Evolutionary conservation across 1,284 basidiomycete species (phyloP).

Genomic region (Flammula alnicola): DNA sequence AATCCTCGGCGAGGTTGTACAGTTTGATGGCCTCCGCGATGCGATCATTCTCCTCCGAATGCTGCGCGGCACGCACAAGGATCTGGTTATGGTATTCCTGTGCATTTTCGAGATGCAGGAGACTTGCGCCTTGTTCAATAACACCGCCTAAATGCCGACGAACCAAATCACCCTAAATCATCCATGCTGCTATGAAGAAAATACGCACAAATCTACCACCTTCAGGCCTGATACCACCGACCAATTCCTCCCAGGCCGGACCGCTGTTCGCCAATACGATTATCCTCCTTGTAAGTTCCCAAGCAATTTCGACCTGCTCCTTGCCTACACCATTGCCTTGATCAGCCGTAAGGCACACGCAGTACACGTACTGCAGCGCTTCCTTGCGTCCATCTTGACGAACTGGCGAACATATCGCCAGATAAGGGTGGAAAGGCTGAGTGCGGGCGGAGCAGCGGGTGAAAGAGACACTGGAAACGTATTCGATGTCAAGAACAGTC

Average conservation of each 20-base stretch:
- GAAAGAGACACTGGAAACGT: slow-evolving; percentile 63
- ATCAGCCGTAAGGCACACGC: slow-evolving; percentile 83
- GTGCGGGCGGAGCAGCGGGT: slow-evolving; percentile 62
- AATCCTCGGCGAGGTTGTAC: slow-evolving; percentile 94
- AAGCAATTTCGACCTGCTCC: slow-evolving; percentile 84
- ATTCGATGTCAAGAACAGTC: not conserved
- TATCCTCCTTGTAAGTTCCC: slow-evolving; percentile 88
- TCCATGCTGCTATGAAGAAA: not conserved
- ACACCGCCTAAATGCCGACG: slow-evolving; percentile 70
- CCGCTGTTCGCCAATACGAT: slow-evolving; percentile 88
- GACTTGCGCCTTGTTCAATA: slow-evolving; percentile 81
- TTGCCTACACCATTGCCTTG: slow-evolving; percentile 72
- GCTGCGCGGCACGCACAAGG: slow-evolving; percentile 79
- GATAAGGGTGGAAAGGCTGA: slow-evolving; percentile 87
- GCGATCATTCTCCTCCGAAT: slow-evolving; percentile 78
- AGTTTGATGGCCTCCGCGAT: slow-evolving; percentile 93
- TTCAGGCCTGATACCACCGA: slow-evolving; percentile 90
- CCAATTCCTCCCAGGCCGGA: slow-evolving; percentile 85
- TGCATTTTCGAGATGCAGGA: slow-evolving; percentile 77
- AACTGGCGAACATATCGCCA: slow-evolving; percentile 95
- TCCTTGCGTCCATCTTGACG: slow-evolving; percentile 91
- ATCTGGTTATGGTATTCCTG: slow-evolving; percentile 84
- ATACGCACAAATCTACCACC: slow-evolving; percentile 83
- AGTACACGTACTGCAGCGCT: slow-evolving; percentile 95
- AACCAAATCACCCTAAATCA: slow-evolving; percentile 1